Percentiles rank a stretch among this genome's conserved stretches.
Conservation (phyloP, 1,284 basidiomycete species). For the Marasmius tenuissimus region DNA sequence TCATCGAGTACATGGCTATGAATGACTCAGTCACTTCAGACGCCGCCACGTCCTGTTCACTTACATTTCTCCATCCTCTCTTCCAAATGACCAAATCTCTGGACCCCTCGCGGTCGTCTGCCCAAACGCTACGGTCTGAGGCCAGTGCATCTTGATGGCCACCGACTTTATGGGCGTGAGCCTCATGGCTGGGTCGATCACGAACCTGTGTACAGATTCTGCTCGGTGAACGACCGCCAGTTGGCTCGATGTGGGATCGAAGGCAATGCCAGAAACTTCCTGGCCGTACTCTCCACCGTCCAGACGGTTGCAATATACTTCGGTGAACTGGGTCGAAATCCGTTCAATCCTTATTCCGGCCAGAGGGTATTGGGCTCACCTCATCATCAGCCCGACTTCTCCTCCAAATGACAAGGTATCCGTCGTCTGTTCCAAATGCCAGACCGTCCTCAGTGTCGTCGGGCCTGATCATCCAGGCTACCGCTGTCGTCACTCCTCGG, state of each 20-base stretch:
- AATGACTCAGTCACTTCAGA: background rate
- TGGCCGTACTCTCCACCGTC: constrained; percentile 1
- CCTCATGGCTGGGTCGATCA: background rate
- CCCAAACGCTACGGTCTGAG: constrained; percentile 5
- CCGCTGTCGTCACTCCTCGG: background rate
- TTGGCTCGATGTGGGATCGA: constrained; percentile 5
- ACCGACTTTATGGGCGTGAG: background rate
- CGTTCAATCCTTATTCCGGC: background rate
- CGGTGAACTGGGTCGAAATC: background rate
- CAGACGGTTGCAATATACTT: constrained; percentile 4
- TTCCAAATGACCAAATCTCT: constrained; percentile 9
- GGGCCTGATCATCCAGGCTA: background rate
- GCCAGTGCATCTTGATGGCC: constrained; percentile 6
- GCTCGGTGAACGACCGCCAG: constrained; percentile 4
- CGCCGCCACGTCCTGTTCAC: background rate
- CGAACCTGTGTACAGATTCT: constrained; percentile 5
- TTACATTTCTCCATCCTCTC: constrained; percentile 11
- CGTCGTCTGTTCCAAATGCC: background rate
- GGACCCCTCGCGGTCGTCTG: constrained; percentile 2
- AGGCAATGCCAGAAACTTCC: constrained; percentile 5
- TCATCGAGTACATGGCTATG: constrained; percentile 5
- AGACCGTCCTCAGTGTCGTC: background rate
- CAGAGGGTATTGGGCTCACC: background rate
- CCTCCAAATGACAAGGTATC: background rate
- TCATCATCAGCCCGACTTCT: background rate